Conservation (phyloP, 345 rosid species). For the Sisymbrium altissimum region DNA sequence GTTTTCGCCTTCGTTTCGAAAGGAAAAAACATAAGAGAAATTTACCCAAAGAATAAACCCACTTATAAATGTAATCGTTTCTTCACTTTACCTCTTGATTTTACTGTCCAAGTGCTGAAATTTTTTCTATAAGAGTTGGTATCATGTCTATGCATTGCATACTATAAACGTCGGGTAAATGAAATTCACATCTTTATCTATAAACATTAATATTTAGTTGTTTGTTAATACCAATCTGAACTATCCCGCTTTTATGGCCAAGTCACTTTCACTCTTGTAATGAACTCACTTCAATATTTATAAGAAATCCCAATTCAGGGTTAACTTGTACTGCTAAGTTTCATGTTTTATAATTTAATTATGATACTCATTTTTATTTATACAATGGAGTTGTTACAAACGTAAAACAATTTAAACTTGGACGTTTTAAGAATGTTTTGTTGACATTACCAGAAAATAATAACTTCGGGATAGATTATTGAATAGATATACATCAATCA, state of each 20-base stretch:
- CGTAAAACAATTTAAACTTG: neutral
- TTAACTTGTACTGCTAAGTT: constrained; percentile 10
- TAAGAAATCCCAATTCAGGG: neutral
- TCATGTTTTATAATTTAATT: neutral
- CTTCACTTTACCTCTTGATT: neutral
- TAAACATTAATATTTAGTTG: neutral
- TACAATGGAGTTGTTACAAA: constrained; percentile 4
- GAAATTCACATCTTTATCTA: constrained; percentile 12
- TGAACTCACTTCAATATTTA: neutral
- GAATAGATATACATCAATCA: neutral
- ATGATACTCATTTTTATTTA: neutral
- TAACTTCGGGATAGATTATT: neutral
- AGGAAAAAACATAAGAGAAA: neutral
- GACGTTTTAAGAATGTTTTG: constrained; percentile 8
- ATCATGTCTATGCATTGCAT: constrained; percentile 1
- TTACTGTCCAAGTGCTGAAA: neutral
- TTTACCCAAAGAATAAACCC: neutral
- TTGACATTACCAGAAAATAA: constrained; percentile 15
- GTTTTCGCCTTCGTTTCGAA: neutral
- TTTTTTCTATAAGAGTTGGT: neutral
- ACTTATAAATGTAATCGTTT: neutral
- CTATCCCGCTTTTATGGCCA: neutral
- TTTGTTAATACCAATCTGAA: neutral
- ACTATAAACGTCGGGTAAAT: constrained; percentile 20
- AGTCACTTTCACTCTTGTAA: constrained; percentile 3